These are phyloP conservation scores for Albugo laibachii DNA, from an alignment of 352 stramenopile genomes.

Conservation along the genomic window DNA sequence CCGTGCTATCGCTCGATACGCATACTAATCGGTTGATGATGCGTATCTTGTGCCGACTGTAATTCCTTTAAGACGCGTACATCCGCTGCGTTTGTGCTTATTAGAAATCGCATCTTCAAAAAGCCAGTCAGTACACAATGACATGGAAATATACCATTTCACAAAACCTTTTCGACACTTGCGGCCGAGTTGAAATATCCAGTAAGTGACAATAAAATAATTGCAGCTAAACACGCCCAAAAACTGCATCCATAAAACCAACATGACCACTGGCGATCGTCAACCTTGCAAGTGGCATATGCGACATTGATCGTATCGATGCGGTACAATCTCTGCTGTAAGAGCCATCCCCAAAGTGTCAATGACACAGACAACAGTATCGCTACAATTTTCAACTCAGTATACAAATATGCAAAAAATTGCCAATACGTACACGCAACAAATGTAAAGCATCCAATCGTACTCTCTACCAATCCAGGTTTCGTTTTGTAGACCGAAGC, in stretches of 20 bases:
- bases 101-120: too few species aligned
- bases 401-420: constrained; percentile 1
- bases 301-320: constrained; percentile 58
- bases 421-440: constrained; percentile 34
- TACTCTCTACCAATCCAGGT: constrained; percentile 43
- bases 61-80: too few species aligned
- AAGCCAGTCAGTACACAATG: too few species aligned
- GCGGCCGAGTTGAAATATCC: constrained; percentile 60
- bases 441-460: constrained; percentile 62
- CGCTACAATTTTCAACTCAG: constrained; percentile 13
- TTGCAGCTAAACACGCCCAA: constrained; percentile 55
- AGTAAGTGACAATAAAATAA: constrained; percentile 55
- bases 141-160: too few species aligned
- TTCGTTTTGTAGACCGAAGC: constrained; percentile 53
- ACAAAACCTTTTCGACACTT: constrained; percentile 30
- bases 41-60: too few species aligned
- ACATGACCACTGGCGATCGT: constrained; percentile 46
- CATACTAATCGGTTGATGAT: too few species aligned
- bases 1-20: too few species aligned
- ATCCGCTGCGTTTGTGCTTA: too few species aligned
- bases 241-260: constrained; percentile 80
- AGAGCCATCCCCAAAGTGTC: constrained; percentile 52
- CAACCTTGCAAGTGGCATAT: constrained; percentile 48
- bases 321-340: constrained; percentile 60
- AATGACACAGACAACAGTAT: constrained; percentile 47